A percentile compares a stretch with the other conserved stretches of the same genome.
phyloP scores from a whole-genome alignment of 2,329 filamentous ascomycete genomes.

The Pseudogymnoascus sp. region DNA sequence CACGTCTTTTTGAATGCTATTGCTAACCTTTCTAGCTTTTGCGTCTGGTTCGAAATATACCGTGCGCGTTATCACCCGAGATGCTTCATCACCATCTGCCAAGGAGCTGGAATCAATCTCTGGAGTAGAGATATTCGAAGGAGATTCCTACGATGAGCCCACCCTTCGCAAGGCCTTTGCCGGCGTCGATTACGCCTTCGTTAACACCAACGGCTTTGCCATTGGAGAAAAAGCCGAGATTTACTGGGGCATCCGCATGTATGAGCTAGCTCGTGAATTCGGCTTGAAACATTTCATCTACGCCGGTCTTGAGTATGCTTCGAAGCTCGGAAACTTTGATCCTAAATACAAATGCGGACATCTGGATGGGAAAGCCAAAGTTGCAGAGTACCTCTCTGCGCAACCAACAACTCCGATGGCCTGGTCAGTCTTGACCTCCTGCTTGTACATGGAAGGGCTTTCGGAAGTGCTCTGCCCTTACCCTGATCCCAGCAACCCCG shows the following conservation, averaged over 20 bases:
- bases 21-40: neutral
- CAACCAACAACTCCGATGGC: constrained; percentile 15
- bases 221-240: constrained; percentile 29
- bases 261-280: constrained; percentile 25
- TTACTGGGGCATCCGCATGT: constrained; percentile 32
- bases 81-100: constrained; percentile 28
- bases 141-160: constrained; percentile 30
- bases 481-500: constrained; percentile 13
- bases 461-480: constrained; percentile 19
- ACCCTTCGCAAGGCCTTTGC: constrained; percentile 30
- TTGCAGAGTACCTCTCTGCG: constrained; percentile 22
- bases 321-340: constrained; percentile 32
- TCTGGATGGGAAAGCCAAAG: constrained; percentile 33
- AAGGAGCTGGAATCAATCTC: constrained; percentile 29
- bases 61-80: constrained; percentile 34
- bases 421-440: constrained; percentile 25
- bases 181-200: constrained; percentile 31
- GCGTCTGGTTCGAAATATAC: constrained; percentile 19
- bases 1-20: neutral
- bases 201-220: constrained; percentile 37
- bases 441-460: constrained; percentile 28
- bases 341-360: constrained; percentile 32
- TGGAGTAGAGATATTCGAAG: constrained; percentile 33
- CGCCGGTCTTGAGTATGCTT: constrained; percentile 33
- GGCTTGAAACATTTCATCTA: constrained; percentile 29